Percentiles rank a stretch among this genome's conserved stretches.
These are phyloP conservation scores for Pythium monospermum DNA, from an alignment of 352 stramenopile genomes.

Conservation along the genomic window DNA sequence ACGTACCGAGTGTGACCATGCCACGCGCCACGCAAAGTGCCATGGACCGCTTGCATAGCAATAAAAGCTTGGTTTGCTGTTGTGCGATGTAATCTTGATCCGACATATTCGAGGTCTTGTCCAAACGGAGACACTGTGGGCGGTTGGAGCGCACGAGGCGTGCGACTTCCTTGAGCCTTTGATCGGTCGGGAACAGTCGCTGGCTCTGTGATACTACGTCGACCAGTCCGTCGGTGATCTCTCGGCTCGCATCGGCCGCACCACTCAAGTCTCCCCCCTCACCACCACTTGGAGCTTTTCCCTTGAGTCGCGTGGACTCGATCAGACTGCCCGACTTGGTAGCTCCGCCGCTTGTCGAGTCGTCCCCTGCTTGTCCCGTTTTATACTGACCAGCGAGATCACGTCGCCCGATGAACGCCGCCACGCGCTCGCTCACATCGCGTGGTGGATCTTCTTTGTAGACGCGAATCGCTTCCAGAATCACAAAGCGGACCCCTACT, in stretches of 20 bases:
- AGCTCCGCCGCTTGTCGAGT: not conserved
- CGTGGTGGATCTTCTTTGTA: constrained; percentile 57
- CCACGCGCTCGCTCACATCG: constrained; percentile 51
- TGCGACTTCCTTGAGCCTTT: constrained; percentile 78
- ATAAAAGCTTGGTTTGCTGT: constrained; percentile 93
- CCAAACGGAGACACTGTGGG: constrained; percentile 63
- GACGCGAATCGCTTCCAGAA: constrained; percentile 47
- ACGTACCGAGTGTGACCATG: constrained; percentile 95
- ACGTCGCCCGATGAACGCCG: constrained; percentile 48
- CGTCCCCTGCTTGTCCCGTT: not conserved
- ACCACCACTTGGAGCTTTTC: not conserved
- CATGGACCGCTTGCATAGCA: constrained; percentile 93
- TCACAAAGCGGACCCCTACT: constrained; percentile 47
- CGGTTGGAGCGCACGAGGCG: constrained; percentile 73
- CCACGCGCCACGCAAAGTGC: constrained; percentile 91
- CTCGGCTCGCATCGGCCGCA: not conserved
- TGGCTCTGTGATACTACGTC: constrained; percentile 51
- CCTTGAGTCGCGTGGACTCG: constrained; percentile 9
- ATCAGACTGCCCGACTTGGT: constrained; percentile 10
- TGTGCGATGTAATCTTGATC: constrained; percentile 73
- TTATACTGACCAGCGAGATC: constrained; percentile 45
- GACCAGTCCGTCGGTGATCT: constrained; percentile 58
- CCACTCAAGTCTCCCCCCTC: not conserved
- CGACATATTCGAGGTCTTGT: constrained; percentile 56
- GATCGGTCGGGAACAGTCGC: constrained; percentile 59